Evolutionary conservation across 345 rosid genomes (phyloP).

Genomic region (Salix arbutifolia): DNA sequence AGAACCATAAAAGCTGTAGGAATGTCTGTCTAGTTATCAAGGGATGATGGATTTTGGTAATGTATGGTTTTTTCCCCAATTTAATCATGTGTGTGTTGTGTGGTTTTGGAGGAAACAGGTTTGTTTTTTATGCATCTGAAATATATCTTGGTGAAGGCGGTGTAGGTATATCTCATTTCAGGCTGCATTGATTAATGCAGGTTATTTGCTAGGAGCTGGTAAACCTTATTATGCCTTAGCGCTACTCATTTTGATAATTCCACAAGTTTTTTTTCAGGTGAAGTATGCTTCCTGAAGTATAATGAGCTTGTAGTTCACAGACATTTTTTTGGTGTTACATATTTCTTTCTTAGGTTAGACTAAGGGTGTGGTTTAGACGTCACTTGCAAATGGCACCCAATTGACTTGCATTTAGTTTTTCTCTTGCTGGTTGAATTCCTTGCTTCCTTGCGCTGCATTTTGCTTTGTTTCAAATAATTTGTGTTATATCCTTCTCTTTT

Average conservation of each 20-base stretch:
- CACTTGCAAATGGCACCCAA: background rate
- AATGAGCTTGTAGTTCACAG: background rate
- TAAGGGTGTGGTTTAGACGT: background rate
- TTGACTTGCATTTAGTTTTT: background rate
- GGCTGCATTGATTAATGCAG: conserved; percentile 32
- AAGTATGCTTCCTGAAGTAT: background rate
- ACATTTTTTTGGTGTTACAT: background rate
- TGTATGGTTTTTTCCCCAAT: no score
- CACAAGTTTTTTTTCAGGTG: conserved; percentile 92
- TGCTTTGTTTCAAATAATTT: background rate
- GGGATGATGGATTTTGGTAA: no score
- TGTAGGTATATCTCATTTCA: background rate
- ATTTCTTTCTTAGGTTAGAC: background rate
- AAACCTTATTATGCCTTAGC: conserved; percentile 91
- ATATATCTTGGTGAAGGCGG: background rate
- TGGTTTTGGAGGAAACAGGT: background rate
- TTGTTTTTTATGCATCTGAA: background rate
- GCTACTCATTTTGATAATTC: conserved; percentile 60
- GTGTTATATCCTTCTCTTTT: background rate
- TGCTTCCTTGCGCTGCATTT: background rate
- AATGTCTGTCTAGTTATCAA: background rate
- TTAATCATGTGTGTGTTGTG: no score
- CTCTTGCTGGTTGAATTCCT: background rate
- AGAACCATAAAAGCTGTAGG: background rate
- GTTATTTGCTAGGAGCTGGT: conserved; percentile 88